phyloP scores from a whole-genome alignment of 495 filamentous ascomycete genomes.

The Cercophora sp. region DNA sequence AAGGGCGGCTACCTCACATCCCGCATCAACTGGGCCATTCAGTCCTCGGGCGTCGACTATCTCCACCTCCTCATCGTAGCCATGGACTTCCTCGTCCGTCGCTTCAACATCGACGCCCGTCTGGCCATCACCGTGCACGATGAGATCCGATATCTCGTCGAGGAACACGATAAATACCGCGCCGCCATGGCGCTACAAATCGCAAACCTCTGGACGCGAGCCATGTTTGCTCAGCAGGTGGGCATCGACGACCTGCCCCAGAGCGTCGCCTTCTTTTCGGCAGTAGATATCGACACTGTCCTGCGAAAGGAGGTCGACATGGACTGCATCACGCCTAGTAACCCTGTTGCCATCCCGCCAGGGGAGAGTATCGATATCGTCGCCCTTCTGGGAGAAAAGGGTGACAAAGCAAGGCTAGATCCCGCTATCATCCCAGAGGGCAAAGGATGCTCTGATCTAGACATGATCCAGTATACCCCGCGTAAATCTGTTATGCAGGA shows the following conservation, averaged over 20 bases:
- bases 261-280: conserved; percentile 90
- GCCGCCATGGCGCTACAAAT: conserved; percentile 89
- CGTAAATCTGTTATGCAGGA: conserved; percentile 76
- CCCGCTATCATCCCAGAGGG: conserved; percentile 49
- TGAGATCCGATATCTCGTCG: conserved; percentile 91
- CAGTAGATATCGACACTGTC: conserved; percentile 89
- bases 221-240: conserved; percentile 95
- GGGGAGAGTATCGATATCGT: conserved; percentile 82
- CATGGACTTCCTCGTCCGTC: conserved; percentile 92
- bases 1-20: conserved; percentile 92
- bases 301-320: conserved; percentile 96
- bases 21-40: conserved; percentile 98
- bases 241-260: conserved; percentile 94
- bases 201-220: conserved; percentile 92
- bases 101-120: conserved; percentile 77
- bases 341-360: conserved; percentile 70
- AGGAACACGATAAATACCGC: conserved; percentile 79
- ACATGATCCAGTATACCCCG: conserved; percentile 61
- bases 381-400: conserved; percentile 63
- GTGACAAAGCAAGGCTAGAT: conserved; percentile 60
- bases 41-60: conserved; percentile 96
- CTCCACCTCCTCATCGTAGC: conserved; percentile 87
- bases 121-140: conserved; percentile 95
- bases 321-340: conserved; percentile 90
- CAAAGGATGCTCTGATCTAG: conserved; percentile 44